These are phyloP conservation scores for Phaffia australis DNA, from an alignment of 768 basidiomycete species.

Conservation along the genomic window DNA sequence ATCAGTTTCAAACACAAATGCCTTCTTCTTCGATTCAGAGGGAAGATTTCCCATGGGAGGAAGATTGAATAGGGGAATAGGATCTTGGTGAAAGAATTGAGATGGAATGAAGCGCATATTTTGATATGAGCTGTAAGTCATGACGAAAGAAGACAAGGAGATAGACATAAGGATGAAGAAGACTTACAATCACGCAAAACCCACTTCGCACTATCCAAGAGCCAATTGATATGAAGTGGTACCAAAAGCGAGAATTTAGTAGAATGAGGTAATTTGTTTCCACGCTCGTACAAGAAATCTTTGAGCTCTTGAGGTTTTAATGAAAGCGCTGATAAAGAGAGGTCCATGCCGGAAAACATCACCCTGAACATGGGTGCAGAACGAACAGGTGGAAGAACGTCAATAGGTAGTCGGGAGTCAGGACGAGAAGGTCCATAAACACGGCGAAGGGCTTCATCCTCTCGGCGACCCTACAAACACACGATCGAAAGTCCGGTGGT, in stretches of 20 bases:
- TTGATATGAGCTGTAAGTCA: not conserved
- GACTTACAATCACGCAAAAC: slow-evolving; percentile 52
- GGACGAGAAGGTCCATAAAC: not conserved
- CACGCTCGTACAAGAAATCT: slow-evolving; percentile 57
- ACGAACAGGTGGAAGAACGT: slow-evolving; percentile 33
- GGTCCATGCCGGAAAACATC: slow-evolving; percentile 49
- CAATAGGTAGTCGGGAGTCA: slow-evolving; percentile 36
- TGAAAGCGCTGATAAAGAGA: slow-evolving; percentile 52
- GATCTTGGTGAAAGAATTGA: not conserved
- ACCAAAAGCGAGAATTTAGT: slow-evolving; percentile 68
- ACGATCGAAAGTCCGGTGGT: not conserved
- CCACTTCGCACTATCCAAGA: slow-evolving; percentile 51
- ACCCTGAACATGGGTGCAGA: slow-evolving; percentile 63
- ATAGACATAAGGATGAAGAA: slow-evolving; percentile 78
- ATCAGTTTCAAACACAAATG: slow-evolving; percentile 15
- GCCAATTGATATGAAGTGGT: slow-evolving; percentile 66
- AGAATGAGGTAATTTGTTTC: slow-evolving; percentile 55
- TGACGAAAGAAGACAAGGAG: slow-evolving; percentile 34
- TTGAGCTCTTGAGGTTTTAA: slow-evolving; percentile 44
- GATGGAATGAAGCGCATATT: slow-evolving; percentile 1
- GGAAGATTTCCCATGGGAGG: not conserved
- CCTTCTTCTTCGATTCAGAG: not conserved
- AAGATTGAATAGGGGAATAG: not conserved
- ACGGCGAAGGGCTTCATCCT: slow-evolving; percentile 1
- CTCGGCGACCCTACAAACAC: not conserved